Percentiles rank a stretch among this genome's conserved stretches.
Evolutionary conservation across 2,329 filamentous ascomycete genomes (phyloP).

Genomic region (Achaetomium macrosporum): DNA sequence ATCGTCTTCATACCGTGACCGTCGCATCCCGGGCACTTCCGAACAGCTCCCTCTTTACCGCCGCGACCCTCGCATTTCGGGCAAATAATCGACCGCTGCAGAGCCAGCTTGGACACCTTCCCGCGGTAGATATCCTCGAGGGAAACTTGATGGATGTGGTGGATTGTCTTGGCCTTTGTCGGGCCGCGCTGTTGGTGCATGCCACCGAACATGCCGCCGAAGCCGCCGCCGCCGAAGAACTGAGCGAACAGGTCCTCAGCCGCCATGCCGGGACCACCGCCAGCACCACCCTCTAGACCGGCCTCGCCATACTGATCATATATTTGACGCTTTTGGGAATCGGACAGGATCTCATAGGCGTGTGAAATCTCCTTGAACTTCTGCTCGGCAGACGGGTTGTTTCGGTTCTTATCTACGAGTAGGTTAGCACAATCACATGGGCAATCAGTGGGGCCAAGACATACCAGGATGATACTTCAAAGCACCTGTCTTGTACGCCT

Average conservation of each 20-base stretch:
- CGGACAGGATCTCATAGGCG: slow-evolving; percentile 91
- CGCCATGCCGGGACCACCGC: slow-evolving; percentile 76
- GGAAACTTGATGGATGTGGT: slow-evolving; percentile 97
- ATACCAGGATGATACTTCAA: slow-evolving; percentile 79
- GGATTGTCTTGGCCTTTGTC: slow-evolving; percentile 85
- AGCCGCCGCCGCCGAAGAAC: slow-evolving; percentile 82
- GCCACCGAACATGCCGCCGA: slow-evolving; percentile 72
- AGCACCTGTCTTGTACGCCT: slow-evolving; percentile 78
- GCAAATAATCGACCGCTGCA: slow-evolving; percentile 97
- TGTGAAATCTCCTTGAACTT: slow-evolving; percentile 98
- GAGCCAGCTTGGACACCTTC: slow-evolving; percentile 93
- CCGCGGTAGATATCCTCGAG: slow-evolving; percentile 97
- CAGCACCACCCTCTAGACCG: slow-evolving; percentile 80
- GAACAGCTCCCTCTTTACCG: slow-evolving; percentile 96
- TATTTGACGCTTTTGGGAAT: slow-evolving; percentile 80
- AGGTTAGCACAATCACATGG: background rate
- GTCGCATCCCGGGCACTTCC: slow-evolving; percentile 84
- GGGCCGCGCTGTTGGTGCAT: slow-evolving; percentile 77
- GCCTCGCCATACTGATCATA: slow-evolving; percentile 99
- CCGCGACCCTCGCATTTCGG: slow-evolving; percentile 88
- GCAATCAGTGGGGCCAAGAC: slow-evolving; percentile 26
- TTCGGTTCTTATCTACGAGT: slow-evolving; percentile 80
- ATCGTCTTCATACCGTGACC: slow-evolving; percentile 98
- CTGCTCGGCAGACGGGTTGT: slow-evolving; percentile 87
- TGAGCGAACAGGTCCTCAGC: slow-evolving; percentile 95